Percentiles rank a stretch among this genome's conserved stretches.
phyloP scores from a whole-genome alignment of 345 rosid species.

The Populus ilicifolia region DNA sequence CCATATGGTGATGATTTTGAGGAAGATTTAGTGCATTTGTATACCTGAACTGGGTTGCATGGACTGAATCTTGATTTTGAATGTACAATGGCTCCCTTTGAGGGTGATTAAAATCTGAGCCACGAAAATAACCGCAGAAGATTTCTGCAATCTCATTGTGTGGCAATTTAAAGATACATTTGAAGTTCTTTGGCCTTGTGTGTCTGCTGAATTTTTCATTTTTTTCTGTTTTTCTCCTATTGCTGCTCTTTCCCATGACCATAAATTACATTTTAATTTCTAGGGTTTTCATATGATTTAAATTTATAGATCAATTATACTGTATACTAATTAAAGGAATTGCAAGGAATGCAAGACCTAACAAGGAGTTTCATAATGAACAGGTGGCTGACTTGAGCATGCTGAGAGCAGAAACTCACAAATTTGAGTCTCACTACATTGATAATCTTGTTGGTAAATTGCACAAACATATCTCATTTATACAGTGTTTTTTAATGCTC shows the following conservation, averaged over 20 bases:
- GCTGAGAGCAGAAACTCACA: slow-evolving; percentile 81
- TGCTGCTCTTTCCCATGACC: not conserved
- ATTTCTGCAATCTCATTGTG: not conserved
- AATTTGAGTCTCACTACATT: slow-evolving; percentile 80
- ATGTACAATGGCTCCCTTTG: not conserved
- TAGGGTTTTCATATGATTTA: not conserved
- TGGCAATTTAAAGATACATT: not conserved
- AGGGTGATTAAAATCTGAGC: not conserved
- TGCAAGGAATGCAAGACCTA: not conserved
- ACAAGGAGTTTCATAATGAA: slow-evolving; percentile 16
- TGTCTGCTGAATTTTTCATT: not conserved
- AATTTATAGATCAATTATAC: not conserved
- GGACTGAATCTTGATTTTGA: no score
- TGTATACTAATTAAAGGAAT: not conserved
- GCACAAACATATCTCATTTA: not conserved
- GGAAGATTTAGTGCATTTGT: not conserved
- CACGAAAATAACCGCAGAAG: not conserved
- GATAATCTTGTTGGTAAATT: slow-evolving; percentile 92
- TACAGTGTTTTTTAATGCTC: slow-evolving; percentile 5
- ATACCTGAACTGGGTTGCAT: not conserved
- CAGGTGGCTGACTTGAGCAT: slow-evolving; percentile 80
- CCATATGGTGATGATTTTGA: not conserved
- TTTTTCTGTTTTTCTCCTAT: not conserved
- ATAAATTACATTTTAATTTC: not conserved
- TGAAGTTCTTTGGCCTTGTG: not conserved